phyloP scores from a whole-genome alignment of 805 yeast genomes.

The Wickerhamia fluorescens region DNA sequence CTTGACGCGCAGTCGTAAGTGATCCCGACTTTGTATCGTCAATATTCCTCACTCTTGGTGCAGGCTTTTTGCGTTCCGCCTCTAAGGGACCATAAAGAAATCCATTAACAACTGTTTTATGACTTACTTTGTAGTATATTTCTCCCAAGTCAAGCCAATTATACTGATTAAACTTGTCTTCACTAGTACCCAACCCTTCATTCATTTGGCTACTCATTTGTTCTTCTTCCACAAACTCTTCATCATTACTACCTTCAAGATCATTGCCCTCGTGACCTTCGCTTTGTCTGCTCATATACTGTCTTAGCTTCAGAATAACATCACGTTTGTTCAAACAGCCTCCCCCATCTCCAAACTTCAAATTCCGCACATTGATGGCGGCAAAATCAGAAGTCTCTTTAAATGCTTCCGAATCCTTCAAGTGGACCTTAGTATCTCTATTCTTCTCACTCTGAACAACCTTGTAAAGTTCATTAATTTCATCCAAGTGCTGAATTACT shows the following conservation, averaged over 20 bases:
- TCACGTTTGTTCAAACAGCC: conserved; percentile 43
- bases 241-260: conserved; percentile 11
- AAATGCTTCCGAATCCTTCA: conserved; percentile 58
- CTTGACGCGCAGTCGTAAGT: conserved; percentile 48
- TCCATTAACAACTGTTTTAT: conserved; percentile 44
- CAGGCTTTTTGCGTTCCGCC: conserved; percentile 46
- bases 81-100: conserved; percentile 69
- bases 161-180: conserved; percentile 34
- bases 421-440: conserved; percentile 28
- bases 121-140: conserved; percentile 39
- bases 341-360: conserved; percentile 51
- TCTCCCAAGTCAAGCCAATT: conserved; percentile 60
- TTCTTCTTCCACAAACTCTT: conserved; percentile 10
- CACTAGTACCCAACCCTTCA: conserved; percentile 7
- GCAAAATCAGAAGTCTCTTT: conserved; percentile 55
- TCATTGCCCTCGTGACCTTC: conserved; percentile 1
- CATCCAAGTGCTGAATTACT: conserved; percentile 38
- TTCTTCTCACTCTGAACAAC: conserved; percentile 30
- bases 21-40: conserved; percentile 34
- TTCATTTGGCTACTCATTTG: conserved; percentile 1
- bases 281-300: conserved; percentile 14
- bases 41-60: conserved; percentile 22
- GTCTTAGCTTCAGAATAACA: conserved; percentile 32
- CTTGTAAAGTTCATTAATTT: conserved; percentile 42
- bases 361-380: conserved; percentile 53